Evolutionary conservation across 805 yeast species (phyloP), one percentile per base, ranked within the genome.

Genomic region (Teunomyces lycoperdinae): DNA sequence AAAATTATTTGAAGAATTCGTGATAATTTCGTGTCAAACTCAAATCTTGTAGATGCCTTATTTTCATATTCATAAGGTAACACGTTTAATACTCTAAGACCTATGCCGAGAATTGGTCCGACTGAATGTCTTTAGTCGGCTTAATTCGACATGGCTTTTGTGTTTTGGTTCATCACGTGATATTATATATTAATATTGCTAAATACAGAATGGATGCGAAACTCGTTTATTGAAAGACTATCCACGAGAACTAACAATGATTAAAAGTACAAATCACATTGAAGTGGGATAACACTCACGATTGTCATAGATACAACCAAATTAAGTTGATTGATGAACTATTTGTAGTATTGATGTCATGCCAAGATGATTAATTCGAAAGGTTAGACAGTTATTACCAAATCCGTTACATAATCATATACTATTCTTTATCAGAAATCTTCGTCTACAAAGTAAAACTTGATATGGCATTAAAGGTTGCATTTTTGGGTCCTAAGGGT

Each of bases 401-500:
- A 11, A 31, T 31, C 16, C 8, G 14, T 31, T 31, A 31, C 16
- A 31, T 31, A 31, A n/a, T 9, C 16, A 9, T n/a, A n/a, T n/a
- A 11, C 11, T 7, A 31, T 9, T 31, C 16, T n/a, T 6, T 13
- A 31, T 35, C 20, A 17, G 26, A 20, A 35, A 6, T 16, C 11
- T 16, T 17, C 8, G 5, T 5, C 11, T 17, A 14, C 20, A 35
- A 35, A 24, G 28, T n/a, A n/a, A 8, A 24, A 9, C 31, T 13
- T 9, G 14, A n/a, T 17, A 46, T 46, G 49, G 4, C 42, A 35
- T 29, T 45, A 27, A 80, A 71, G 55, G 84, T 87, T 3, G 89
- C 88, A 2, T 92, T 80, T 58, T 67, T 92, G 44, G 99, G 98
- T 0, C 99, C 99, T 0, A 73, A 73, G 44, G 97, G 97, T 1